Conservation (phyloP, 2,329 filamentous ascomycete species). For the Podosphaera leucotricha region DNA sequence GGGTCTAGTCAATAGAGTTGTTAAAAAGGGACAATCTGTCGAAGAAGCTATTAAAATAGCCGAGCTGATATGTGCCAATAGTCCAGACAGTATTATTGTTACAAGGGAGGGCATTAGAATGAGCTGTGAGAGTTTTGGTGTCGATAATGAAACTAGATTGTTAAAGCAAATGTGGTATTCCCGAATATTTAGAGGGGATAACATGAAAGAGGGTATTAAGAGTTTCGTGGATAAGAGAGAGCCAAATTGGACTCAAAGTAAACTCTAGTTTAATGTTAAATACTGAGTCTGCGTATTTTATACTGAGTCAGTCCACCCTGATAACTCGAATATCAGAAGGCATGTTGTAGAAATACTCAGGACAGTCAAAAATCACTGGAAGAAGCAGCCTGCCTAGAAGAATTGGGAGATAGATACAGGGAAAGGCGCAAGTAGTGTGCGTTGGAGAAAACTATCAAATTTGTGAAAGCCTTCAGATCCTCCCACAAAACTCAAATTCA, state of each 20-base stretch:
- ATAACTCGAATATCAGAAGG: too few relatives aligned
- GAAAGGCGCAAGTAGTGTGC: too few relatives aligned
- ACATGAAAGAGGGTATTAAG: constrained; percentile 48
- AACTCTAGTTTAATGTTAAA: too few relatives aligned
- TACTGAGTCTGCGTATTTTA: too few relatives aligned
- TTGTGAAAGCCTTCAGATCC: too few relatives aligned
- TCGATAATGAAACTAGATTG: constrained; percentile 31
- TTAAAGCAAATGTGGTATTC: constrained; percentile 30
- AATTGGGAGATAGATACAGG: too few relatives aligned
- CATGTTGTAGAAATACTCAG: too few relatives aligned
- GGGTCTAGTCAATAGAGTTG: constrained; percentile 48
- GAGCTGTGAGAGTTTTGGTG: constrained; percentile 47
- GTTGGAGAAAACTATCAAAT: too few relatives aligned
- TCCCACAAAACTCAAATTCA: too few relatives aligned
- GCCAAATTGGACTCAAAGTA: constrained; percentile 42
- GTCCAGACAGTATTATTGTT: constrained; percentile 56
- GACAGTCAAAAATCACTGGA: too few relatives aligned
- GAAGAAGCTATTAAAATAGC: constrained; percentile 38
- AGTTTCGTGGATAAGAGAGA: constrained; percentile 58
- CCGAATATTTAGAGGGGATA: constrained; percentile 39
- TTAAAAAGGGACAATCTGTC: constrained; percentile 25
- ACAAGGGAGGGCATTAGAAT: constrained; percentile 45
- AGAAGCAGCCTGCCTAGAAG: too few relatives aligned
- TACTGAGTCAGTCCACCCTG: too few relatives aligned
- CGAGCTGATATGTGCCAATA: constrained; percentile 35